phyloP scores from a whole-genome alignment of 352 stramenopile species.

The Phytopythium boreale region DNA sequence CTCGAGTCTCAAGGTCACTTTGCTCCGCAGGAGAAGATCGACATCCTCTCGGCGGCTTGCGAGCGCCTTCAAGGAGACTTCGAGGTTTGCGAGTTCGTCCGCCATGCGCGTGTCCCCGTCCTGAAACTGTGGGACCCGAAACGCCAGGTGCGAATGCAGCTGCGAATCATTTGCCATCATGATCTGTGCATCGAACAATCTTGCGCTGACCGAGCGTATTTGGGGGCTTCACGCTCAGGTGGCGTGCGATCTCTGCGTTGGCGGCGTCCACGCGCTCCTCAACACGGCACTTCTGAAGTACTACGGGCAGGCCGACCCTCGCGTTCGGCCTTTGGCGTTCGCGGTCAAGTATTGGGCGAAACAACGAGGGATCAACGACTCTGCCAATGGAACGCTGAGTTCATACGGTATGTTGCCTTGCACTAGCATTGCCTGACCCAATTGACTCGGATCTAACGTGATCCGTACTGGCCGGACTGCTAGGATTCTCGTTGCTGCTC shows the following conservation, averaged over 20 bases:
- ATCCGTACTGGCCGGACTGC: background rate
- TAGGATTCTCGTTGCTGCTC: slow-evolving; percentile 94
- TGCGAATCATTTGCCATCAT: background rate
- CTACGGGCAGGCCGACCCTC: slow-evolving; percentile 67
- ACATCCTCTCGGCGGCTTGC: slow-evolving; percentile 53
- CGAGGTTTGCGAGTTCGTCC: slow-evolving; percentile 68
- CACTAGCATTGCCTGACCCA: background rate
- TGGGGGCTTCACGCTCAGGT: slow-evolving; percentile 24
- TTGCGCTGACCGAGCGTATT: background rate
- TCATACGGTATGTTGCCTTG: slow-evolving; percentile 86
- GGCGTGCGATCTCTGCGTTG: slow-evolving; percentile 72
- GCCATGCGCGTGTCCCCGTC: slow-evolving; percentile 68
- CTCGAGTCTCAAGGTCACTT: slow-evolving; percentile 57
- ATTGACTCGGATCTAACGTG: slow-evolving; percentile 7
- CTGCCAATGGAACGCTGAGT: slow-evolving; percentile 94
- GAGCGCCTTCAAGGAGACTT: slow-evolving; percentile 39
- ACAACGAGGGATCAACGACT: slow-evolving; percentile 95
- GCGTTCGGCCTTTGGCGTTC: slow-evolving; percentile 91
- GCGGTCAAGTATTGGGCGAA: slow-evolving; percentile 98
- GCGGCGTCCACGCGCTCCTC: slow-evolving; percentile 61
- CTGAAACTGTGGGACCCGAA: slow-evolving; percentile 75
- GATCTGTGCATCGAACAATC: no score
- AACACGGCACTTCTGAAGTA: slow-evolving; percentile 81
- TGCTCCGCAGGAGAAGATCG: slow-evolving; percentile 46
- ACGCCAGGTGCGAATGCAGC: slow-evolving; percentile 29